Conservation (phyloP, 106 monocot species). For the Apostasia ramifera region DNA sequence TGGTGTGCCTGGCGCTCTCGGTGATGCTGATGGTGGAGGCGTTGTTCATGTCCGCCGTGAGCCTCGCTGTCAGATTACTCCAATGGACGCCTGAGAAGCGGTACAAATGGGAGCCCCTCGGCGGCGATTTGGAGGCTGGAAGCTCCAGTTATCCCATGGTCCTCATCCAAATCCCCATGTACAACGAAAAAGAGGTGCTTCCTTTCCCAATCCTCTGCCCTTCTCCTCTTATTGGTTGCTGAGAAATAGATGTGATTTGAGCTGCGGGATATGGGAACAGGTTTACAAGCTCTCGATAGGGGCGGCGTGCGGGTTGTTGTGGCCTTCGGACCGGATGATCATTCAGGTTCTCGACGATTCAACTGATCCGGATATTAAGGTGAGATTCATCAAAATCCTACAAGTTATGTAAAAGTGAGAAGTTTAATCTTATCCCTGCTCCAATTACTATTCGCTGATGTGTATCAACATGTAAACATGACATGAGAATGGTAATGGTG, state of each 20-base stretch:
- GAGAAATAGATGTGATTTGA: background rate
- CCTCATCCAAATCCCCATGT: constrained; percentile 61
- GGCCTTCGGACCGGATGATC: constrained; percentile 48
- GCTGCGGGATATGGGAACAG: constrained; percentile 10
- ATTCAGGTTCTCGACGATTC: constrained; percentile 73
- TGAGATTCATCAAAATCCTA: constrained; percentile 7
- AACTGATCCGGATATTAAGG: constrained; percentile 39
- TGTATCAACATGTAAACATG: too few species aligned
- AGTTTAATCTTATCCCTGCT: background rate
- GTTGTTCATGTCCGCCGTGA: constrained; percentile 24
- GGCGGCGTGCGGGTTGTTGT: constrained; percentile 40
- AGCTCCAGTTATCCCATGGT: constrained; percentile 35
- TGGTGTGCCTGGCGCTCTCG: constrained; percentile 29
- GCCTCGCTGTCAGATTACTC: constrained; percentile 26
- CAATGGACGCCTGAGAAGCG: constrained; percentile 29
- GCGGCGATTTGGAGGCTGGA: constrained; percentile 30
- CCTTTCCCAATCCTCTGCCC: background rate
- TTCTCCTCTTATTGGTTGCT: background rate
- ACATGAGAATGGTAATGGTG: too few species aligned
- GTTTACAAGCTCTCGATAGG: constrained; percentile 57
- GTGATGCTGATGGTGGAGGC: constrained; percentile 37
- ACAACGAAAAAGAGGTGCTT: constrained; percentile 43
- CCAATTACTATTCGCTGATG: too few species aligned
- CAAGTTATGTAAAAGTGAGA: background rate
- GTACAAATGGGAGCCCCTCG: constrained; percentile 34